phyloP scores from a whole-genome alignment of 148 eudicot genomes.

The Talinum fruticosum region DNA sequence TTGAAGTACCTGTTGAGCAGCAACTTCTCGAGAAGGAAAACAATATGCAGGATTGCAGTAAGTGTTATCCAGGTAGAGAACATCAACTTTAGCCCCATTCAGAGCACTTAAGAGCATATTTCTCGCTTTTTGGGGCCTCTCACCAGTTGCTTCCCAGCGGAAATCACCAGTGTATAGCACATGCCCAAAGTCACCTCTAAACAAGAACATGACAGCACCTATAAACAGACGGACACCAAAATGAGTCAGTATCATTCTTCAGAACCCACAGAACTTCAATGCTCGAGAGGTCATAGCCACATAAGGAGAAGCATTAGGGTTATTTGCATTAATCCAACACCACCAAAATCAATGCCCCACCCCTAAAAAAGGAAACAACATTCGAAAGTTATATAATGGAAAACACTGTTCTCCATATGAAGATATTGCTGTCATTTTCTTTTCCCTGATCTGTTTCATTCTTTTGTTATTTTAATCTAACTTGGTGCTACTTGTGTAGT shows the following conservation, averaged over 20 bases:
- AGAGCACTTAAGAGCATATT: slow-evolving; percentile 59
- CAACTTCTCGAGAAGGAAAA: slow-evolving; percentile 73
- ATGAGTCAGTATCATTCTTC: neutral
- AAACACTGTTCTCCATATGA: neutral
- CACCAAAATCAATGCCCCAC: neutral
- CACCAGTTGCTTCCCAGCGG: slow-evolving; percentile 67
- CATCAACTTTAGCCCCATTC: slow-evolving; percentile 46
- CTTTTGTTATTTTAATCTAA: too few species aligned
- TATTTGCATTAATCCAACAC: neutral
- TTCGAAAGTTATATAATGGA: neutral
- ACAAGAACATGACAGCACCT: slow-evolving; percentile 89
- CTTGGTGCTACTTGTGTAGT: neutral
- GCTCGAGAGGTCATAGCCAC: neutral
- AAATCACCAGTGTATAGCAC: slow-evolving; percentile 88
- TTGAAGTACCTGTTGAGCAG: slow-evolving; percentile 59
- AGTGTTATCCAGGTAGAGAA: slow-evolving; percentile 73
- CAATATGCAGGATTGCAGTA: slow-evolving; percentile 66
- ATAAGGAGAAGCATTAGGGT: neutral
- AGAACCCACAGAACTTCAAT: neutral
- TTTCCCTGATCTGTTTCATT: neutral
- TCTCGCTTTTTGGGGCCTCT: slow-evolving; percentile 46
- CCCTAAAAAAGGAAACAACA: neutral
- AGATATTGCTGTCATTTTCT: neutral
- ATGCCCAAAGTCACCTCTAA: slow-evolving; percentile 71
- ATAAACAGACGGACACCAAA: slow-evolving; percentile 8